Percentiles rank a stretch among this genome's conserved stretches.
Evolutionary conservation across 805 yeast species (phyloP).

Genomic region (Nakazawaea pomicola): DNA sequence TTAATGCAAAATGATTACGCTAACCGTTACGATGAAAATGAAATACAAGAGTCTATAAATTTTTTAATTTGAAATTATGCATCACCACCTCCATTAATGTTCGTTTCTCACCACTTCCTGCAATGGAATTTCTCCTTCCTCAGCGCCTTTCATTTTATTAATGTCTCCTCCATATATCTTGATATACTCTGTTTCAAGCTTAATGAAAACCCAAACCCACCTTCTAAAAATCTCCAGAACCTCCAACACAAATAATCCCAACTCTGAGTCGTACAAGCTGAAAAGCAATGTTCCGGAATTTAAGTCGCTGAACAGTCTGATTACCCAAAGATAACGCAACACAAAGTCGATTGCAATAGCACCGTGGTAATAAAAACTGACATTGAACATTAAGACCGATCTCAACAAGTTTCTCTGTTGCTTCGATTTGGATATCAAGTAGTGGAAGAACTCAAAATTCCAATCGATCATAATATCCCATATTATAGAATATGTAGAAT

Average conservation of each 20-base stretch:
- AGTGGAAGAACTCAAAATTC: constrained; percentile 57
- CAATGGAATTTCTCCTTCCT: constrained; percentile 7
- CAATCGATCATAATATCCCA: constrained; percentile 95
- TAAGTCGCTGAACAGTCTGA: constrained; percentile 34
- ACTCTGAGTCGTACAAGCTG: constrained; percentile 35
- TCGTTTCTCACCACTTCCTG: background rate
- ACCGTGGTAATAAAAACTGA: constrained; percentile 38
- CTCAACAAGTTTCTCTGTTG: constrained; percentile 22
- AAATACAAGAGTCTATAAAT: too few species aligned
- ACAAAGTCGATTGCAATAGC: constrained; percentile 59
- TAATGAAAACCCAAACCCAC: constrained; percentile 84
- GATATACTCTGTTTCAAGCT: constrained; percentile 72
- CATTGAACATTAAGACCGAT: constrained; percentile 25
- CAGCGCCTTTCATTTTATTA: constrained; percentile 6
- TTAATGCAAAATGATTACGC: too few species aligned
- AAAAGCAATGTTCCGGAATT: constrained; percentile 17
- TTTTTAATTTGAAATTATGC: constrained; percentile 23
- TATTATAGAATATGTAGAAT: constrained; percentile 70
- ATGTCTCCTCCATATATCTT: constrained; percentile 18
- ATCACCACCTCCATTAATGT: background rate
- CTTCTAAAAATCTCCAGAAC: constrained; percentile 74
- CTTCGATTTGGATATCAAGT: constrained; percentile 17
- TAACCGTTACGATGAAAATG: too few species aligned
- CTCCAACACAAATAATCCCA: constrained; percentile 66
- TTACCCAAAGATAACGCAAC: constrained; percentile 74